Evolutionary conservation across 2,329 filamentous ascomycete genomes (phyloP), one percentile per base, ranked within the genome.

Genomic region (Clarireedia hainanense): DNA sequence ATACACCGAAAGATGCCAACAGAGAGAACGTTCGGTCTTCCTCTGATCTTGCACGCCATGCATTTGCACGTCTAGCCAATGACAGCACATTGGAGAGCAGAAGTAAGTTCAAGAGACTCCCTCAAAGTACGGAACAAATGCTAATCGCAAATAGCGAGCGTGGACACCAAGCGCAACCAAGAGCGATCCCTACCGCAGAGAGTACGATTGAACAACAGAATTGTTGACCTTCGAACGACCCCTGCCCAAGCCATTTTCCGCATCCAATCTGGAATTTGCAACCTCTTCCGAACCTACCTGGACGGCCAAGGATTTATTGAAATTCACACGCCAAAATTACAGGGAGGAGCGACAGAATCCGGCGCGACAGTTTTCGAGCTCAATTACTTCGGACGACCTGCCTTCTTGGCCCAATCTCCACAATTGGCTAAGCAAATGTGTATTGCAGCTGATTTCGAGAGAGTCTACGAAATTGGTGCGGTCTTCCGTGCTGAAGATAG

Each of bases 401-500:
- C 91, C 3, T 96, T 94, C 75, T 74, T 96, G 14, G 91, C 91
- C 0, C 91, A 96, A 73, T 95, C 89, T 59, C 91, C 91, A 6
- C 91, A 96, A 71, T 72, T 96, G 61, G 88, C 89, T 52, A 96
- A 96, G 74, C 91, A 96, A 71, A 92, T 95, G 88, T 82, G 84
- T 51, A 90, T 96, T 42, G 89, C 90, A 5, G 86, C 91, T 27
- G 91, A 96, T 69, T 94, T 96, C 68, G 86, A 86, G 56, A 84
- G 85, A 50, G 91, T 96, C 6, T 96, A 92, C 66, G 91, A 96
- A 69, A 85, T 94, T 61, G 89, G 89, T 15, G 85, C 89, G 2
- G 91, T 96, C 6, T 96, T 96, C 78, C 84, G 91, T 63, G 91
- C 91, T 0, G 91, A 96, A 70, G 95, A 96, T 74, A 95, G 89